phyloP scores from a whole-genome alignment of 164 flowering plant species.

The Nymphaea colorata region DNA sequence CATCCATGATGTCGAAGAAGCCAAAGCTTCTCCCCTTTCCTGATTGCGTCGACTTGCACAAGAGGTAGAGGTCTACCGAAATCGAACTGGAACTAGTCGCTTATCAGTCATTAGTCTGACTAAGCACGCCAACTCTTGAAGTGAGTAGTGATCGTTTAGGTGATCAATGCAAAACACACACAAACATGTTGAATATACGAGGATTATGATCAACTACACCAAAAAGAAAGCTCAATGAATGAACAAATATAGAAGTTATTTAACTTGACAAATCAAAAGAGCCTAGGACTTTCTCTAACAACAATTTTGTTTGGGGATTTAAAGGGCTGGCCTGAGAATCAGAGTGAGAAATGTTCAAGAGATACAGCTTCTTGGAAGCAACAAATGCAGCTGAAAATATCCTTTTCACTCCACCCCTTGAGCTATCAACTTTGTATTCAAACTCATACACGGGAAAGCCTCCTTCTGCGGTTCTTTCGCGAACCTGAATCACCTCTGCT shows the following conservation, averaged over 20 bases:
- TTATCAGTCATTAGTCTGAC: too few relatives aligned
- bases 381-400: conserved; percentile 58
- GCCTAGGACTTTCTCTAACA: conserved; percentile 65
- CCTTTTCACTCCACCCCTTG: conserved; percentile 36
- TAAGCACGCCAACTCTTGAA: too few relatives aligned
- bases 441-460: conserved; percentile 69
- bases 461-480: conserved; percentile 52
- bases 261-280: conserved; percentile 52
- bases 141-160: too few relatives aligned
- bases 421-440: conserved; percentile 51
- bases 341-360: conserved; percentile 59
- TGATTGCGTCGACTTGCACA: too few relatives aligned
- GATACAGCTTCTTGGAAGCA: conserved; percentile 64
- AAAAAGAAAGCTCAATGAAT: too few relatives aligned
- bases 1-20: too few relatives aligned
- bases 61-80: too few relatives aligned
- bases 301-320: conserved; percentile 28
- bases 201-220: too few relatives aligned
- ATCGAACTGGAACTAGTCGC: too few relatives aligned
- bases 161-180: too few relatives aligned
- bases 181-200: too few relatives aligned
- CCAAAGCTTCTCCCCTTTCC: too few relatives aligned
- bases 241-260: background rate
- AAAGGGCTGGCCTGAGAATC: conserved; percentile 62
- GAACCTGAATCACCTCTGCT: conserved; percentile 45